These are phyloP conservation scores for Fusarium sp. DNA, from an alignment of 2,329 filamentous ascomycete genomes.

Conservation along the genomic window DNA sequence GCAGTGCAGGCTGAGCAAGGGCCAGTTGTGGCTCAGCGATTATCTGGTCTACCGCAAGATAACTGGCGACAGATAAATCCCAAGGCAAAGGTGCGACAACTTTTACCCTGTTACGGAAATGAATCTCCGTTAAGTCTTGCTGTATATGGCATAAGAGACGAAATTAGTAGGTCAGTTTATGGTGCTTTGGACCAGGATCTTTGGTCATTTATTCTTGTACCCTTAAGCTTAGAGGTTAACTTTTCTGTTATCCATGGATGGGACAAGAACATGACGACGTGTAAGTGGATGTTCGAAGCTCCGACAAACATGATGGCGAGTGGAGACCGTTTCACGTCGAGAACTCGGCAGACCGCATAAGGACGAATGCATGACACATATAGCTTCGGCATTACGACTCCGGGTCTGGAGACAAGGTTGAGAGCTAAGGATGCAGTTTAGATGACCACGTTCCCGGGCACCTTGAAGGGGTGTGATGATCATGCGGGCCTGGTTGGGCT, in stretches of 20 bases:
- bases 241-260: slow-evolving; percentile 34
- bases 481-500: slow-evolving; percentile 26
- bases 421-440: neutral
- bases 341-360: slow-evolving; percentile 29
- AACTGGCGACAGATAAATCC: slow-evolving; percentile 16
- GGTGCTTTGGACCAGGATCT: no score
- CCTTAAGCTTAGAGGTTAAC: no score
- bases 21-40: slow-evolving; percentile 18
- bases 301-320: slow-evolving; percentile 35
- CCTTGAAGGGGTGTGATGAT: slow-evolving; percentile 24
- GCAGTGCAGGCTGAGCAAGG: slow-evolving; percentile 19
- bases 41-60: slow-evolving; percentile 26
- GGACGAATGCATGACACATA: slow-evolving; percentile 42
- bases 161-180: no score
- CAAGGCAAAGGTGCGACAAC: slow-evolving; percentile 30
- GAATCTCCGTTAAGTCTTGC: slow-evolving; percentile 21
- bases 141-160: slow-evolving; percentile 16
- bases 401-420: slow-evolving; percentile 20
- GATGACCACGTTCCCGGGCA: slow-evolving; percentile 11
- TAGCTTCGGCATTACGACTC: slow-evolving; percentile 27
- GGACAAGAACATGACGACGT: slow-evolving; percentile 29
- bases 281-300: slow-evolving; percentile 28
- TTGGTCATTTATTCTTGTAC: no score
- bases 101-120: slow-evolving; percentile 32
- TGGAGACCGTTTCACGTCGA: slow-evolving; percentile 39